Conservation (phyloP, 164 flowering plant genomes). For the Buxus sempervirens region DNA sequence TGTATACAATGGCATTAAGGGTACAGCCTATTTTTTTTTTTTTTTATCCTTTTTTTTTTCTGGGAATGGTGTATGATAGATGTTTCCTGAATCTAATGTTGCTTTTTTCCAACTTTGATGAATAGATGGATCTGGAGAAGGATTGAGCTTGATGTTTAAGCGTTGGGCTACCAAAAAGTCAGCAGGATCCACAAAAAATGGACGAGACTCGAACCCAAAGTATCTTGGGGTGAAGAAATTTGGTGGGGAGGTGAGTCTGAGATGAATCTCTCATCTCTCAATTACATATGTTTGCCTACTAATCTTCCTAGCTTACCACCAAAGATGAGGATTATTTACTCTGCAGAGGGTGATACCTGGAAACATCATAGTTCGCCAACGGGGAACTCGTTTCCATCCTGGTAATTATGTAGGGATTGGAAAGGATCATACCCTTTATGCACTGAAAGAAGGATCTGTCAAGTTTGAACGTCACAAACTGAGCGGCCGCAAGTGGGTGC, state of each 20-base stretch:
- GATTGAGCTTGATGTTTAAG: conserved; percentile 60
- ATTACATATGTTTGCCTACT: too few species aligned
- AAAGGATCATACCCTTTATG: conserved; percentile 89
- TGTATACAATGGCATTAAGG: too few species aligned
- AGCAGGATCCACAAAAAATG: conserved; percentile 94
- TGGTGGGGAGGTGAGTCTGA: conserved; percentile 82
- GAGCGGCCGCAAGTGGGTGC: conserved; percentile 86
- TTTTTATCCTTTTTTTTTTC: too few species aligned
- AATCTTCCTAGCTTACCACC: neutral
- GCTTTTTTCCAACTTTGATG: neutral
- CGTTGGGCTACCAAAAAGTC: conserved; percentile 97
- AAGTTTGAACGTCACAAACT: conserved; percentile 75
- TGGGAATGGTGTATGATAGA: neutral
- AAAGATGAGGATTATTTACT: too few species aligned
- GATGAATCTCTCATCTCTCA: too few species aligned
- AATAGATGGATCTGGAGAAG: conserved; percentile 59
- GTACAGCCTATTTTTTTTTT: too few species aligned
- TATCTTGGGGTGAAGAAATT: conserved; percentile 91
- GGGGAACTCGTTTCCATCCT: conserved; percentile 94
- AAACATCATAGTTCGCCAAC: conserved; percentile 89
- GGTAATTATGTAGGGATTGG: conserved; percentile 94
- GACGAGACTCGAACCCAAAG: conserved; percentile 92
- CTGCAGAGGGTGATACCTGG: conserved; percentile 89
- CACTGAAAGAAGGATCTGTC: conserved; percentile 82
- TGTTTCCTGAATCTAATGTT: neutral